These are phyloP conservation scores for Sporothrix schenckii DNA, from an alignment of 2,329 filamentous ascomycete genomes.

Conservation along the genomic window DNA sequence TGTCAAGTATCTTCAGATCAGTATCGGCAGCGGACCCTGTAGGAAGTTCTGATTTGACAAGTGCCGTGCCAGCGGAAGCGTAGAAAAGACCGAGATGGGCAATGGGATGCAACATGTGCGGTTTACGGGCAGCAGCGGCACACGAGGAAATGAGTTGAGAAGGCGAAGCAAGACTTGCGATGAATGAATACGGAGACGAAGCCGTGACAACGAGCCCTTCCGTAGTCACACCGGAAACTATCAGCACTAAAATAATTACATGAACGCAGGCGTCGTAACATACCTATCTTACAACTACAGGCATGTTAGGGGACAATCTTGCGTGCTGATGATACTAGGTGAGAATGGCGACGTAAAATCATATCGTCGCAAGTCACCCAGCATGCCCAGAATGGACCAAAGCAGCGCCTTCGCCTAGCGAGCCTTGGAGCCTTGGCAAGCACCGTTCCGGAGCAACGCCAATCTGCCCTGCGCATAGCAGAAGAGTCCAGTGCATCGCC, in stretches of 20 bases:
- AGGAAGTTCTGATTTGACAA: neutral
- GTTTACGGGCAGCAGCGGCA: neutral
- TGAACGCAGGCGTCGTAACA: no score
- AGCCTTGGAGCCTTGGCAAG: neutral
- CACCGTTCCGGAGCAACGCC: slow-evolving; percentile 1
- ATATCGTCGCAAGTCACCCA: no score
- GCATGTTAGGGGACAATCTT: no score
- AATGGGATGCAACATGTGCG: neutral
- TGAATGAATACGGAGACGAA: no score
- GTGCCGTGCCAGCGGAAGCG: neutral
- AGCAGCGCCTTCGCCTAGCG: neutral
- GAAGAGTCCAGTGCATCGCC: neutral
- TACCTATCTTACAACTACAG: no score
- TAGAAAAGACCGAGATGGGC: neutral
- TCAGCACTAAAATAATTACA: no score
- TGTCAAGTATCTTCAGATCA: no score
- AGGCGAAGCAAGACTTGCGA: no score
- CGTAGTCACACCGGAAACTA: no score
- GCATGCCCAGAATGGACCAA: neutral
- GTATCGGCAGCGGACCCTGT: neutral
- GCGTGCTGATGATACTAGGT: no score
- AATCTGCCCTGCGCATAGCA: neutral
- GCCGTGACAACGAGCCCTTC: no score
- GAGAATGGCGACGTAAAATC: no score
- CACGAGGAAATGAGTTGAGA: neutral